A percentile compares a stretch with the other conserved stretches of the same genome.
These are phyloP conservation scores for Hypoxylon lienhwacheense DNA, from an alignment of 495 filamentous ascomycete genomes.

Conservation along the genomic window DNA sequence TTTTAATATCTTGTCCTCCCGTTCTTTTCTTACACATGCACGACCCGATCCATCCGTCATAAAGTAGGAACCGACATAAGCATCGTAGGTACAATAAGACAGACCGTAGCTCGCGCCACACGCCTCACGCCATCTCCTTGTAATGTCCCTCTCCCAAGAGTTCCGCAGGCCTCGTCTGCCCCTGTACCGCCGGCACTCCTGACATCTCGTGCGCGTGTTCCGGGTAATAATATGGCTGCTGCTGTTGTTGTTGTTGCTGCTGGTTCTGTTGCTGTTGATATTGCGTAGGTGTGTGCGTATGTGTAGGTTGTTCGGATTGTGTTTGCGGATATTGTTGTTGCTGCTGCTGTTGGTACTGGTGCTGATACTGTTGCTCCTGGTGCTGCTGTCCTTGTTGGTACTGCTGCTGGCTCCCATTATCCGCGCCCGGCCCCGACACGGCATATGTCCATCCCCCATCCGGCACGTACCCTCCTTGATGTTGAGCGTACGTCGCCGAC, in stretches of 20 bases:
- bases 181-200: too few species aligned
- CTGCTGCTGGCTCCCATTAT: slow-evolving; percentile 5
- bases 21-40: too few species aligned
- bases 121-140: slow-evolving; percentile 32
- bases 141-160: slow-evolving; percentile 36
- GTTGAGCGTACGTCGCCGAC: slow-evolving; percentile 6
- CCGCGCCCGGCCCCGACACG: not conserved
- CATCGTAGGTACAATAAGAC: too few species aligned
- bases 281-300: slow-evolving; percentile 12
- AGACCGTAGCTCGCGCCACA: too few species aligned
- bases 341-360: slow-evolving; percentile 10
- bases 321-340: slow-evolving; percentile 11
- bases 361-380: slow-evolving; percentile 11
- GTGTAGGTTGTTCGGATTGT: slow-evolving; percentile 3
- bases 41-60: too few species aligned
- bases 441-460: slow-evolving; percentile 22
- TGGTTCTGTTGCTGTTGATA: slow-evolving; percentile 13
- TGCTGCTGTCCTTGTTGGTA: slow-evolving; percentile 11
- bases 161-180: slow-evolving; percentile 25
- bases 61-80: too few species aligned
- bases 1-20: too few species aligned
- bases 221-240: slow-evolving; percentile 2
- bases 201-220: slow-evolving; percentile 27
- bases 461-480: slow-evolving; percentile 2
- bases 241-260: slow-evolving; percentile 13